Base-by-base conservation (phyloP, 768 basidiomycete genomes). In the Rhodotorula paludigena region DNA sequence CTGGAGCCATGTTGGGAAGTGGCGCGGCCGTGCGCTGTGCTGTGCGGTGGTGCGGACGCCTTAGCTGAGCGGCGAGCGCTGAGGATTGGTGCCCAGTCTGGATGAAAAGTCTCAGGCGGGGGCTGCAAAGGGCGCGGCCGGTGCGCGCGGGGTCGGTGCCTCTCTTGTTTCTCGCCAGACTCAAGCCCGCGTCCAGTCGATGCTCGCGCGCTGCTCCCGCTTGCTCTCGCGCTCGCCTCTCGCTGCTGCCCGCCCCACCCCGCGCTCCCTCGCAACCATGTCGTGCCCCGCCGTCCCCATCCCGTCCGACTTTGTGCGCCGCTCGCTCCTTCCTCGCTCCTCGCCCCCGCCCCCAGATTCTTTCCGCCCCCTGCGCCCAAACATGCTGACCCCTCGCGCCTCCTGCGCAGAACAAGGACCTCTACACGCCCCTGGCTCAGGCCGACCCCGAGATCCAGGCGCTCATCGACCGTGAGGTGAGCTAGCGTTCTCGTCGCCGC, bases 371-470 rank as follows among this genome's bases (percentile, higher is more conserved):
- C n/a, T n/a, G n/a, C n/a, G n/a, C n/a, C n/a, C n/a, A n/a, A n/a
- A n/a, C 38, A 20, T n/a, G 30, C 30, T 30, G 30, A 14, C 32
- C n/a, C n/a, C 12, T 5, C 48, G 25, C 20, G 28, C 8, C 16
- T 10, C 20, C 20, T 6, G 39, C 3, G 7, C 69, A 98, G 94
- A 99, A 98, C 87, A 88, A 88, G 80, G 82, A 85, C 53, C 84
- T 99, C 73, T 98, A 98, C 81, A 81, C 85, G 56, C 85, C 92
- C 71, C 84, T 99, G 58, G 83, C 89, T 18, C 87, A 98, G 83
- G 85, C 86, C 77, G 94, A 98, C 81, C 93, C 94, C 66, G 90
- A 89, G 78, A 86, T 99, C 77, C 85, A 92, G 80, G 91, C 93
- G 79, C 90, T 99, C 83, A 90, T 99, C 81, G 92, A 98, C 83